Percentiles rank a stretch among this genome's conserved stretches.
Evolutionary conservation across 2,329 filamentous ascomycete species (phyloP).

Genomic region (Davidsoniella neocaledoniae): DNA sequence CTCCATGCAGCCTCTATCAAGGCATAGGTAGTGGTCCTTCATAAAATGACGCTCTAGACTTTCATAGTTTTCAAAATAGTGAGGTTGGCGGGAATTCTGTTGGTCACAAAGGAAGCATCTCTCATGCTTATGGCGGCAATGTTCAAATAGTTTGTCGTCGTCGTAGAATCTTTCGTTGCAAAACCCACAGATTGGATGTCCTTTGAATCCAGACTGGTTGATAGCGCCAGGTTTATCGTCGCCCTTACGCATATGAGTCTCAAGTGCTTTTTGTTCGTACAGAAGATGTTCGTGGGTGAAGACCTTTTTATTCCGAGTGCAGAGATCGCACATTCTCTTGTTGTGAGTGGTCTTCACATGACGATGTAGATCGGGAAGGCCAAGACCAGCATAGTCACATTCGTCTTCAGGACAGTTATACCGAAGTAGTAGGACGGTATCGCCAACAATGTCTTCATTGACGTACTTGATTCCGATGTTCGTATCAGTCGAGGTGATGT

Average conservation of each 20-base stretch:
- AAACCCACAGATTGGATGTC: conserved; percentile 87
- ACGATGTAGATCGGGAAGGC: conserved; percentile 40
- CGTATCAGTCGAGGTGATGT: conserved; percentile 64
- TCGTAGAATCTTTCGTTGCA: conserved; percentile 88
- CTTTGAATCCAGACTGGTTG: conserved; percentile 90
- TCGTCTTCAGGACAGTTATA: conserved; percentile 85
- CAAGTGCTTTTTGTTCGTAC: conserved; percentile 64
- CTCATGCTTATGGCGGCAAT: conserved; percentile 89
- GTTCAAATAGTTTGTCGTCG: conserved; percentile 82
- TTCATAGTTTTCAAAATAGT: conserved; percentile 85
- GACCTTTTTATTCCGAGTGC: conserved; percentile 86
- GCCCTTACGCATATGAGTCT: conserved; percentile 75
- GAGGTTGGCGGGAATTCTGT: conserved; percentile 49
- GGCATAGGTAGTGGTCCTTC: conserved; percentile 72
- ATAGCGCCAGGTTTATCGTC: conserved; percentile 79
- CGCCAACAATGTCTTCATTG: conserved; percentile 74
- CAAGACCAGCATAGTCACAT: conserved; percentile 66
- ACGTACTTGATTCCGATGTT: conserved; percentile 88
- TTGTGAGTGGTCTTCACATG: conserved; percentile 72
- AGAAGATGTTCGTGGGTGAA: conserved; percentile 97
- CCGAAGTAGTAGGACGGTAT: conserved; percentile 70
- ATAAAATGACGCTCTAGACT: conserved; percentile 74
- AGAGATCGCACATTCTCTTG: conserved; percentile 84
- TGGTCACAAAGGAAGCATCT: conserved; percentile 88
- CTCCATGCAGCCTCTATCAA: conserved; percentile 74